Percentiles rank a stretch among this genome's conserved stretches.
Conservation (phyloP, 179 eudicot genomes). For the Sideroxylon spinosum region DNA sequence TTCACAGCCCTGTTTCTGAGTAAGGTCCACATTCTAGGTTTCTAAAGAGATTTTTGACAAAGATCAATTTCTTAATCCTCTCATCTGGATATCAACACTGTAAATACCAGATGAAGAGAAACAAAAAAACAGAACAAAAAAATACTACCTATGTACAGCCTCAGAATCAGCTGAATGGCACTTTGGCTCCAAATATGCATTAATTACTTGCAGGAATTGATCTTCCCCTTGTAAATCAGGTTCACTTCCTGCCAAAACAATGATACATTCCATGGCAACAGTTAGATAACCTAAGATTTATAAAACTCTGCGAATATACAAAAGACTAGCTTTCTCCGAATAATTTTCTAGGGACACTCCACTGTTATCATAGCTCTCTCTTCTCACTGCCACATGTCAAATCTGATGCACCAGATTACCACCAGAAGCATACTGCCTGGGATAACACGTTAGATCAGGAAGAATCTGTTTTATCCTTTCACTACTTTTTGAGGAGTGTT, state of each 20-base stretch:
- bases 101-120: not conserved
- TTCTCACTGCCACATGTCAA: not conserved
- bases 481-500: not conserved
- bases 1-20: not conserved
- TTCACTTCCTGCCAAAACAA: constrained; percentile 32
- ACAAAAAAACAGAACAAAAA: not conserved
- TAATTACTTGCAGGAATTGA: constrained; percentile 50
- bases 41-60: not conserved
- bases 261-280: not conserved
- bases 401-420: not conserved
- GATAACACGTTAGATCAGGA: not conserved
- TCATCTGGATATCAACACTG: not conserved
- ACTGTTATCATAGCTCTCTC: not conserved
- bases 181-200: constrained; percentile 84
- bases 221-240: constrained; percentile 26
- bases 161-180: constrained; percentile 84
- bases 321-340: not conserved
- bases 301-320: not conserved
- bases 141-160: constrained; percentile 56
- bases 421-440: not conserved
- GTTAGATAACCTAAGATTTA: constrained; percentile 8
- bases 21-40: not conserved
- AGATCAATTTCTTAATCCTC: not conserved
- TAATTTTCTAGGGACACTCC: not conserved
- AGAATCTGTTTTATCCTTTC: not conserved